Evolutionary conservation across 108 stramenopile species (phyloP).

Genomic region (Discostella pseudostelligera): DNA sequence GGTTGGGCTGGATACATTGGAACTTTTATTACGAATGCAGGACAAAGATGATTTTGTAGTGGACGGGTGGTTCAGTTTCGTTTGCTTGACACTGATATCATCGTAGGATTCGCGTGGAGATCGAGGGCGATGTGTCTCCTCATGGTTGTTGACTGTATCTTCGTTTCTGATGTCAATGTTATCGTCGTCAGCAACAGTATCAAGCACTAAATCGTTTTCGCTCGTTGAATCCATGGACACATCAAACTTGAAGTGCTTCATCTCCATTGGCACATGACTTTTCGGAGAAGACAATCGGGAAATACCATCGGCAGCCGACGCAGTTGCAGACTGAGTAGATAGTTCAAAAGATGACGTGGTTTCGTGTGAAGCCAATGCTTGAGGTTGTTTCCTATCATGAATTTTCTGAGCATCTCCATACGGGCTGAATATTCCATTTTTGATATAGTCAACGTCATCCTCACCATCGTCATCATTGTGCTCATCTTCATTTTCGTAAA

Average conservation of each 20-base stretch:
- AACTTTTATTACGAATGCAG: slow-evolving; percentile 6
- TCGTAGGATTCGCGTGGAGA: slow-evolving; percentile 5
- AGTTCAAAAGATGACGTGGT: not conserved
- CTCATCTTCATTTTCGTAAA: slow-evolving; percentile 1
- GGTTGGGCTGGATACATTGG: slow-evolving; percentile 8
- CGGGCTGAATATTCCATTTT: not conserved
- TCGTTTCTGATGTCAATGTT: not conserved
- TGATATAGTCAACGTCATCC: not conserved
- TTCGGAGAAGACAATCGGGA: slow-evolving; percentile 15
- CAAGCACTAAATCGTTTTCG: slow-evolving; percentile 2
- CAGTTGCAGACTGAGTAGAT: slow-evolving; percentile 3
- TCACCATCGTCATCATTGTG: not conserved
- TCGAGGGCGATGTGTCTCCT: slow-evolving; percentile 1
- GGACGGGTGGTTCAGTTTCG: slow-evolving; percentile 10
- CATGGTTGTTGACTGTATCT: not conserved
- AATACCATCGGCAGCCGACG: slow-evolving; percentile 20
- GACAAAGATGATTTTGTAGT: slow-evolving; percentile 3
- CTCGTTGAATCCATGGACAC: slow-evolving; percentile 12
- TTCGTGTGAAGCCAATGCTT: not conserved
- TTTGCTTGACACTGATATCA: slow-evolving; percentile 4
- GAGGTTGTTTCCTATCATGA: not conserved
- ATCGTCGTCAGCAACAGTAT: not conserved
- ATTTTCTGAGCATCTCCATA: not conserved
- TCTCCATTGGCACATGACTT: slow-evolving; percentile 12
- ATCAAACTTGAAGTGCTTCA: slow-evolving; percentile 14